phyloP scores from a whole-genome alignment of 306 rosid genomes.

The Vigna mungo region DNA sequence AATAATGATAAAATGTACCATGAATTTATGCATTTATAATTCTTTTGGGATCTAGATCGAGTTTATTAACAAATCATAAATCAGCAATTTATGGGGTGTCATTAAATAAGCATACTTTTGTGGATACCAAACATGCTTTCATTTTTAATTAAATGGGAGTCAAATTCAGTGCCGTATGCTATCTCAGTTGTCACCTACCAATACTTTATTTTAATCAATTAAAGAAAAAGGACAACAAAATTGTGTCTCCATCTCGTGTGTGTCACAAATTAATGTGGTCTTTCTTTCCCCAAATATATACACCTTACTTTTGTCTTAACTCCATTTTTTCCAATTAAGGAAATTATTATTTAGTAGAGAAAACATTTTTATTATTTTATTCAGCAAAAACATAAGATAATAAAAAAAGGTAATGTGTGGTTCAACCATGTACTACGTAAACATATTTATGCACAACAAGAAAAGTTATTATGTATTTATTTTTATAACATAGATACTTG shows the following conservation, averaged over 20 bases:
- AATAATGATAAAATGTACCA: too few species aligned
- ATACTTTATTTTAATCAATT: neutral
- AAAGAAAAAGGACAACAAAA: neutral
- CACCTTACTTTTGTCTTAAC: neutral
- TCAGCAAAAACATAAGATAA: too few species aligned
- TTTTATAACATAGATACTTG: too few species aligned
- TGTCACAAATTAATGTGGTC: neutral
- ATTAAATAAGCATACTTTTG: neutral
- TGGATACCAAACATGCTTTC: neutral
- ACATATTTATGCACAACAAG: too few species aligned
- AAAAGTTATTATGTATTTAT: too few species aligned
- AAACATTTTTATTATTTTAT: too few species aligned
- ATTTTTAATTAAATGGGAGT: conserved; percentile 29
- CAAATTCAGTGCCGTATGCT: conserved; percentile 32
- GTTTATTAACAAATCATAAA: conserved; percentile 4
- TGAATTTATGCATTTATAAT: neutral
- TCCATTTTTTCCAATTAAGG: conserved; percentile 4
- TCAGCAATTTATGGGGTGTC: too few species aligned
- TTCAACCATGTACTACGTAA: too few species aligned
- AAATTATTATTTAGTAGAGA: neutral
- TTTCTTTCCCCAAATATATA: neutral
- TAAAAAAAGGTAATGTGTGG: too few species aligned
- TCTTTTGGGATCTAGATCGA: conserved; percentile 4
- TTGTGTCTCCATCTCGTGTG: conserved; percentile 34
- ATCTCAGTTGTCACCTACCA: conserved; percentile 32